phyloP scores from a whole-genome alignment of 1,284 basidiomycete genomes.

The Rugosomyces carneus region DNA sequence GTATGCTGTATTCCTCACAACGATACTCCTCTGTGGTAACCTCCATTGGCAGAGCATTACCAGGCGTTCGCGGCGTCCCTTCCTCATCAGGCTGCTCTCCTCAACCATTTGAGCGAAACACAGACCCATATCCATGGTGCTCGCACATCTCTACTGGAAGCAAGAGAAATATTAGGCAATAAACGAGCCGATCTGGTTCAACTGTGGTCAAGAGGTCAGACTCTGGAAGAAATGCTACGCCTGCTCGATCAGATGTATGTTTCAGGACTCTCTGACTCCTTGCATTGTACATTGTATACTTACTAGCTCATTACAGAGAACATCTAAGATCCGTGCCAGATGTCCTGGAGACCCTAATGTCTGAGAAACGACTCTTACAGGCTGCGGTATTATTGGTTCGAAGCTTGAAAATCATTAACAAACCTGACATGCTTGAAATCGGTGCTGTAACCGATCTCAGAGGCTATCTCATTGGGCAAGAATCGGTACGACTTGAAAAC shows the following conservation, averaged over 20 bases:
- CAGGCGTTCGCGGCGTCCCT: constrained; percentile 88
- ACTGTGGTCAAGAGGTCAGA: constrained; percentile 78
- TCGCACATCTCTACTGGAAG: constrained; percentile 69
- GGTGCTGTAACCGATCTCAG: constrained; percentile 89
- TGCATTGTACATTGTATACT: constrained; percentile 1
- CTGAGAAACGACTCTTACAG: constrained; percentile 90
- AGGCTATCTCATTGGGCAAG: constrained; percentile 82
- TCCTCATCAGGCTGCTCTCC: constrained; percentile 77
- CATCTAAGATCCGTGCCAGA: constrained; percentile 90
- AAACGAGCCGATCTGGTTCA: constrained; percentile 84
- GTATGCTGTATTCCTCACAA: constrained; percentile 38
- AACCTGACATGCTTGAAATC: constrained; percentile 89
- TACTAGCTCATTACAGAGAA: constrained; percentile 52
- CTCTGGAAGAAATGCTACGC: constrained; percentile 85
- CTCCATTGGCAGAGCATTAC: constrained; percentile 61
- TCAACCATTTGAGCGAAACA: constrained; percentile 64
- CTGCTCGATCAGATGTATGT: constrained; percentile 87
- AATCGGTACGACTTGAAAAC: constrained; percentile 53
- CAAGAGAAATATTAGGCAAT: constrained; percentile 71
- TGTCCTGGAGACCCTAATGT: constrained; percentile 87
- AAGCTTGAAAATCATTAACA: constrained; percentile 88
- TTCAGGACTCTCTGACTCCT: not conserved
- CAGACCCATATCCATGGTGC: constrained; percentile 71
- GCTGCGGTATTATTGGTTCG: constrained; percentile 86
- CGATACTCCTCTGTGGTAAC: not conserved